Conservation (phyloP, 306 rosid species). For the Hippophae tibetana region DNA sequence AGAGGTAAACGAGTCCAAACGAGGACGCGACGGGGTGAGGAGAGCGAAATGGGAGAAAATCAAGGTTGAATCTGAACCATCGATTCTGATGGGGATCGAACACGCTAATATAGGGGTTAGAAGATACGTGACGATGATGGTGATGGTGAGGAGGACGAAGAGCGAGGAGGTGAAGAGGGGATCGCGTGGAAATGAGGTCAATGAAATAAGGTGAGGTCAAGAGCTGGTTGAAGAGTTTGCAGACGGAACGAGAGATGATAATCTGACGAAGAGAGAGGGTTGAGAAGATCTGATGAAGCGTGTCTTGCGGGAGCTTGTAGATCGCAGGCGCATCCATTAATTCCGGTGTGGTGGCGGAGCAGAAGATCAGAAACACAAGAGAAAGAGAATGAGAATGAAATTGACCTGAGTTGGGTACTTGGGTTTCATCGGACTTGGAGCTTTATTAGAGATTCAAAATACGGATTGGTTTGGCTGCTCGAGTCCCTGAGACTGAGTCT, state of each 20-base stretch:
- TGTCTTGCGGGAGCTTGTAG: conserved; percentile 58
- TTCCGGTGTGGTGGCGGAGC: not conserved
- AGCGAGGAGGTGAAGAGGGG: conserved; percentile 54
- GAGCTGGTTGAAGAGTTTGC: conserved; percentile 48
- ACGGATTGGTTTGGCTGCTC: no score
- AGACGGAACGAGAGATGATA: conserved; percentile 61
- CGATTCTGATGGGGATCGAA: conserved; percentile 48
- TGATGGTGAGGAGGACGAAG: conserved; percentile 57
- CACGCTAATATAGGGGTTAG: conserved; percentile 35
- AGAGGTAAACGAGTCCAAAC: conserved; percentile 64
- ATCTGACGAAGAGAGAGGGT: conserved; percentile 71
- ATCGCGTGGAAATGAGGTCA: conserved; percentile 41
- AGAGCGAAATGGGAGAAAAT: conserved; percentile 63
- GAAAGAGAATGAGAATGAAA: no score
- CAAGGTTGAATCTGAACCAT: conserved; percentile 60
- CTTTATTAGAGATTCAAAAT: no score
- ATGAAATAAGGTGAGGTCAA: conserved; percentile 54
- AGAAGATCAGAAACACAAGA: not conserved
- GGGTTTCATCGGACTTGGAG: no score
- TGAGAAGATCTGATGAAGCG: conserved; percentile 72
- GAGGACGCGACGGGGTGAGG: conserved; percentile 90
- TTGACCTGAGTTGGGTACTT: no score
- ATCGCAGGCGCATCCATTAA: conserved; percentile 43
- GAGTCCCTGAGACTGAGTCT: no score
- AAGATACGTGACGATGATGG: conserved; percentile 26